phyloP scores from a whole-genome alignment of 78 protist genomes.

The Polysphondylium violaceum region DNA sequence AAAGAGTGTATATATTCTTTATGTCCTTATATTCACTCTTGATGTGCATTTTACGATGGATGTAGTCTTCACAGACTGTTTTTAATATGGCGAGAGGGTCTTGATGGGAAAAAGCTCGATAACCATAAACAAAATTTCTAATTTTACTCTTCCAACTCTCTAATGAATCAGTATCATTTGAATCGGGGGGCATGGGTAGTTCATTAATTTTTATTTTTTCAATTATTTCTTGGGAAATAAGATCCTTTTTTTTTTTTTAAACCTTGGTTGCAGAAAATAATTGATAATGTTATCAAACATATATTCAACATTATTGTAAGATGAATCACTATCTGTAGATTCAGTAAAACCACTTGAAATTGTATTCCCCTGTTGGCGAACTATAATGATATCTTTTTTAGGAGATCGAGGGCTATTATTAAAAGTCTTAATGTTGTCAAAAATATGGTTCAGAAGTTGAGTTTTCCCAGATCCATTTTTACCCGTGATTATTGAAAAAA shows the following conservation, averaged over 20 bases:
- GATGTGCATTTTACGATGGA: neutral
- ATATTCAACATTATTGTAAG: neutral
- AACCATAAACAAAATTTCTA: neutral
- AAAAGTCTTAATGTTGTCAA: neutral
- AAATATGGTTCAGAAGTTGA: neutral
- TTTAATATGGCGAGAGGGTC: neutral
- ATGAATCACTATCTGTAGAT: neutral
- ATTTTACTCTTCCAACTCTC: neutral
- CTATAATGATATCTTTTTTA: neutral
- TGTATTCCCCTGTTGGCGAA: neutral
- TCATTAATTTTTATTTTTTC: neutral
- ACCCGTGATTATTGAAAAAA: neutral
- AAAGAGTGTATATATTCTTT: neutral
- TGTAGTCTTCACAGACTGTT: neutral
- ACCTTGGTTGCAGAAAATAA: neutral
- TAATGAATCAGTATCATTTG: neutral
- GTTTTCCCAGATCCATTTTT: conserved; percentile 1
- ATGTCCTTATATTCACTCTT: neutral
- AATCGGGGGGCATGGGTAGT: neutral
- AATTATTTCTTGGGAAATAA: neutral
- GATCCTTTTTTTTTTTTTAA: too few relatives aligned
- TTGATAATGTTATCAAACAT: neutral
- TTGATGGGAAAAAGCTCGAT: neutral
- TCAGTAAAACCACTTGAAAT: neutral
- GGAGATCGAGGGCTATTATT: neutral